Evolutionary conservation across 495 filamentous ascomycete species (phyloP).

Genomic region (Penicillium angulare): DNA sequence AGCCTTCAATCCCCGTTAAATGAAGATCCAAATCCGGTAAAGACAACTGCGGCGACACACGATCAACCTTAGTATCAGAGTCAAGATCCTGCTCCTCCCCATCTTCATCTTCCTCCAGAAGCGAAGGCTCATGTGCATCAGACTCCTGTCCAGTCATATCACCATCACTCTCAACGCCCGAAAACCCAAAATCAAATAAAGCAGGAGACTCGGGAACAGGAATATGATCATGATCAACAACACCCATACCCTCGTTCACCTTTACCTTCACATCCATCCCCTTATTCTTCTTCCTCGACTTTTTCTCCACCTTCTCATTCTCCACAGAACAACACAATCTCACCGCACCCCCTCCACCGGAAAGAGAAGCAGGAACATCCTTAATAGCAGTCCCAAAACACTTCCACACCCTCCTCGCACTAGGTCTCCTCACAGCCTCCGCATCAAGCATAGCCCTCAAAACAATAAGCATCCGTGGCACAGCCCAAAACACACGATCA

Average conservation of each 20-base stretch:
- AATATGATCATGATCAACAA: not conserved
- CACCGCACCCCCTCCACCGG: not conserved
- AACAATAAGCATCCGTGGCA: constrained; percentile 40
- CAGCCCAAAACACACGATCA: constrained; percentile 45
- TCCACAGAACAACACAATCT: constrained; percentile 8
- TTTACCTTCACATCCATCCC: not conserved
- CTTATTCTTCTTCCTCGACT: not conserved
- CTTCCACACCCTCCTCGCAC: constrained; percentile 30
- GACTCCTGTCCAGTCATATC: constrained; percentile 8
- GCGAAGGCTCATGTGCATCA: not conserved
- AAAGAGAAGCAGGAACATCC: constrained; percentile 6
- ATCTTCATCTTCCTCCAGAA: constrained; percentile 1
- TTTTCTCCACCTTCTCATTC: constrained; percentile 1
- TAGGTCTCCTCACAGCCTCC: constrained; percentile 36
- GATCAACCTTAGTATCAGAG: constrained; percentile 7
- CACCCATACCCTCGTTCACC: not conserved
- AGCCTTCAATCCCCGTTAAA: constrained; percentile 18
- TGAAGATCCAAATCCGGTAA: constrained; percentile 21
- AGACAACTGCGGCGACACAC: constrained; percentile 16
- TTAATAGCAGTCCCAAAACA: constrained; percentile 17
- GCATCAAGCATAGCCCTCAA: constrained; percentile 45
- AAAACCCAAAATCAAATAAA: constrained; percentile 30
- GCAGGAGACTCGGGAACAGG: too few species aligned
- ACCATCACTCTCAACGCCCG: constrained; percentile 17
- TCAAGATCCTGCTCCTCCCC: constrained; percentile 7